These are phyloP conservation scores for Gnomoniopsis smithogilvyi DNA, from an alignment of 2,329 filamentous ascomycete genomes.

Conservation along the genomic window DNA sequence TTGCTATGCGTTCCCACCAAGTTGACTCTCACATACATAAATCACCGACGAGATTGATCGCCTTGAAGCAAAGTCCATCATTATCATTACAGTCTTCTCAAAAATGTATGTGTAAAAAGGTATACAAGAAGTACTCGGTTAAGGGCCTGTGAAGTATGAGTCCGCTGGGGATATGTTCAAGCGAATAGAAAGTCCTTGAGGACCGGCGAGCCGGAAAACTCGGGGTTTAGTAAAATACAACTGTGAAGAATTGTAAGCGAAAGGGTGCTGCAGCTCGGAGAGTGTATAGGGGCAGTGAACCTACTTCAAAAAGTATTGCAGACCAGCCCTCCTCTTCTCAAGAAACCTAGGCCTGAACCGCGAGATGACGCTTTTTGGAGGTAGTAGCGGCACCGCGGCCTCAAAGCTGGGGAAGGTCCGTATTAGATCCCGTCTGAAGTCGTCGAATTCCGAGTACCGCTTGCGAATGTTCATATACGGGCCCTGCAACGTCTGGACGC, in stretches of 20 bases:
- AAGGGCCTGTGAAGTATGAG: not conserved
- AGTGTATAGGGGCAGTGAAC: slow-evolving; percentile 28
- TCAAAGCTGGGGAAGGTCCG: slow-evolving; percentile 80
- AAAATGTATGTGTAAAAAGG: slow-evolving; percentile 10
- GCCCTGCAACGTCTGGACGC: slow-evolving; percentile 75
- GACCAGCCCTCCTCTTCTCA: slow-evolving; percentile 74
- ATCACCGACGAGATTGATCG: not conserved
- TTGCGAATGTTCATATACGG: slow-evolving; percentile 61
- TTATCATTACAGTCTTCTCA: slow-evolving; percentile 17
- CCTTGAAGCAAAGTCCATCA: slow-evolving; percentile 1
- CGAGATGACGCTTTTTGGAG: slow-evolving; percentile 87
- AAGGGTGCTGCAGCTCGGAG: not conserved
- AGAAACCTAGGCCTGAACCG: slow-evolving; percentile 83
- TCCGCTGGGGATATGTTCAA: slow-evolving; percentile 27
- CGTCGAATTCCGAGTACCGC: slow-evolving; percentile 92
- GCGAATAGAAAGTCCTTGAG: slow-evolving; percentile 87
- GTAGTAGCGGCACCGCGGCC: slow-evolving; percentile 82
- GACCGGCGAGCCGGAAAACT: slow-evolving; percentile 88
- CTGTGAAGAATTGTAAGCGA: slow-evolving; percentile 39
- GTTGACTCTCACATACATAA: not conserved
- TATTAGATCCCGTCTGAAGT: slow-evolving; percentile 70
- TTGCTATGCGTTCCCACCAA: not conserved
- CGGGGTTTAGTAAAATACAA: slow-evolving; percentile 87
- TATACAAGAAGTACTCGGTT: slow-evolving; percentile 5
- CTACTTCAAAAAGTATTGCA: slow-evolving; percentile 93